Conservation (phyloP, 2,329 filamentous ascomycete genomes). For the Monilinia polystroma region DNA sequence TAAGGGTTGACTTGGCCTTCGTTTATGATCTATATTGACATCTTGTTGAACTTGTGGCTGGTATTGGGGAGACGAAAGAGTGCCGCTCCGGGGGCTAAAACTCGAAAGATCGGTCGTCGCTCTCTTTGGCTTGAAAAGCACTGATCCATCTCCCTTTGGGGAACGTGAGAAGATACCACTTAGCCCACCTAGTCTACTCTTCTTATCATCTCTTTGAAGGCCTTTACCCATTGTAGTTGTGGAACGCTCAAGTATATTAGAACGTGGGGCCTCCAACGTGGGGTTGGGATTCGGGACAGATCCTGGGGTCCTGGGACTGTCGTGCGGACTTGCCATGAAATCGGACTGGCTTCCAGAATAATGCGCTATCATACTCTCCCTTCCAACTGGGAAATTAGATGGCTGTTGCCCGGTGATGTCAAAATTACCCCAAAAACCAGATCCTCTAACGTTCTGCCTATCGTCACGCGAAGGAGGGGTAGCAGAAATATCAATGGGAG, state of each 20-base stretch:
- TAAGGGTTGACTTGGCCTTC: constrained; percentile 19
- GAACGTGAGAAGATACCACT: constrained; percentile 17
- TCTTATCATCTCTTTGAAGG: constrained; percentile 9
- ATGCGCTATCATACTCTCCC: constrained; percentile 39
- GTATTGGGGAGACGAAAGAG: constrained; percentile 7
- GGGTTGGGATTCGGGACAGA: neutral
- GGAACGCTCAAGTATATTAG: neutral
- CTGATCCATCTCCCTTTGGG: constrained; percentile 4
- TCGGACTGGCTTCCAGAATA: constrained; percentile 36
- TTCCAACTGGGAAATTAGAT: constrained; percentile 18
- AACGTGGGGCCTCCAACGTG: neutral
- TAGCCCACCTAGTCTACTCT: constrained; percentile 6
- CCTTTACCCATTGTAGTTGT: constrained; percentile 14
- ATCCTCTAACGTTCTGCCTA: constrained; percentile 44
- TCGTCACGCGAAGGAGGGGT: constrained; percentile 25
- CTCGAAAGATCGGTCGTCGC: constrained; percentile 18
- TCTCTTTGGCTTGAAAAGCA: constrained; percentile 17
- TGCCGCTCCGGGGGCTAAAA: constrained; percentile 1
- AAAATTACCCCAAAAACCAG: constrained; percentile 40
- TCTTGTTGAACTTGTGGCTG: neutral
- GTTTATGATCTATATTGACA: neutral
- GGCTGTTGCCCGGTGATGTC: constrained; percentile 5
- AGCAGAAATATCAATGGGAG: neutral
- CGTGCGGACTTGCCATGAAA: constrained; percentile 22
- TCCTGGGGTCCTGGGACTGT: neutral